Percentiles rank a stretch among this genome's conserved stretches.
Evolutionary conservation across 345 rosid species (phyloP).

Genomic region (Moricandia arvensis): DNA sequence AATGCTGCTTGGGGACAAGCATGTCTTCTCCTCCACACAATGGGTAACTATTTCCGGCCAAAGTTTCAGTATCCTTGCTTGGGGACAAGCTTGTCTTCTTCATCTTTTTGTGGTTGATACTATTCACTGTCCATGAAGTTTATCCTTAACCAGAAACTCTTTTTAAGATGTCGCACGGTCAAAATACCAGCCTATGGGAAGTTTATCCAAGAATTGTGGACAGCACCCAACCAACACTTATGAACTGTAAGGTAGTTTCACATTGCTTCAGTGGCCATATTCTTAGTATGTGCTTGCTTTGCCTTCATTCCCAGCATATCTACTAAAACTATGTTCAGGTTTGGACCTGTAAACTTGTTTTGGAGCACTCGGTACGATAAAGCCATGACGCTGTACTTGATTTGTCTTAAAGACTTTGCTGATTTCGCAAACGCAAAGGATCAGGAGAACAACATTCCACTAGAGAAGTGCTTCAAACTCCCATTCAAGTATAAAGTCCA

Average conservation of each 20-base stretch:
- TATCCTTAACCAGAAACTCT: constrained; percentile 45
- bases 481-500: constrained; percentile 91
- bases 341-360: constrained; percentile 63
- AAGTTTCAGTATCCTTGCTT: constrained; percentile 41
- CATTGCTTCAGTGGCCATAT: too few species aligned
- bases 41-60: constrained; percentile 90
- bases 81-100: background rate
- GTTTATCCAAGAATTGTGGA: constrained; percentile 95
- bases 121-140: constrained; percentile 6
- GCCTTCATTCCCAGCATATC: background rate
- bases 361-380: constrained; percentile 70
- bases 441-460: constrained; percentile 87
- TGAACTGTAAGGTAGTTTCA: constrained; percentile 43
- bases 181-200: constrained; percentile 96
- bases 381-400: constrained; percentile 88
- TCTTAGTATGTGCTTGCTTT: background rate
- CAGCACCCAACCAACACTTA: constrained; percentile 40
- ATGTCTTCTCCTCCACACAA: constrained; percentile 95
- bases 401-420: constrained; percentile 94
- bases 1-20: constrained; percentile 99
- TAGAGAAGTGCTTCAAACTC: constrained; percentile 75
- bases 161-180: constrained; percentile 66
- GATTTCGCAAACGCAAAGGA: constrained; percentile 85
- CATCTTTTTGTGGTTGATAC: background rate
- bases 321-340: constrained; percentile 41